phyloP scores from a whole-genome alignment of 768 basidiomycete genomes.

The Obba rivulosa region DNA sequence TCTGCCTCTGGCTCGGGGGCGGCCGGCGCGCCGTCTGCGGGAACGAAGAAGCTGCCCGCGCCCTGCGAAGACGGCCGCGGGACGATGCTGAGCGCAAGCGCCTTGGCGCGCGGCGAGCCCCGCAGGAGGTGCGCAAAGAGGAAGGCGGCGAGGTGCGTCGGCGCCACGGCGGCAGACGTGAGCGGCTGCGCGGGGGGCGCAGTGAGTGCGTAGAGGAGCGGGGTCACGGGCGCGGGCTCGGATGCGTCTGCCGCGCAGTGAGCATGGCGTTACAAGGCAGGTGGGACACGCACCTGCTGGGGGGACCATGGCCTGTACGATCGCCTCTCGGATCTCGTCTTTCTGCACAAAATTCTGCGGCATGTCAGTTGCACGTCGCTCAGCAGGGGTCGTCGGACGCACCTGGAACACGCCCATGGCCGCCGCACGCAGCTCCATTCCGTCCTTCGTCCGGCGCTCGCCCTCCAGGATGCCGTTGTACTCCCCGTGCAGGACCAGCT shows the following conservation, averaged over 20 bases:
- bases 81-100: constrained; percentile 56
- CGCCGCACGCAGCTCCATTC: constrained; percentile 67
- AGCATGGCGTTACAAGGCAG: neutral
- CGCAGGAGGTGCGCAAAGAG: constrained; percentile 79
- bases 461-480: constrained; percentile 61
- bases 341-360: constrained; percentile 69
- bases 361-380: constrained; percentile 5
- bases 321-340: constrained; percentile 64
- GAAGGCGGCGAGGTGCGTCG: constrained; percentile 69
- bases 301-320: constrained; percentile 71
- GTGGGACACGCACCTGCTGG: constrained; percentile 40
- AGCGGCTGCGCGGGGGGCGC: constrained; percentile 57
- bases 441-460: constrained; percentile 55
- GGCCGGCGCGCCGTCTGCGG: constrained; percentile 50
- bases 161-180: constrained; percentile 49
- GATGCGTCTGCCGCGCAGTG: too few relatives aligned
- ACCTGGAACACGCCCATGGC: constrained; percentile 86
- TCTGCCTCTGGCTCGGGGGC: constrained; percentile 30
- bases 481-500: constrained; percentile 83
- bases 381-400: too few relatives aligned
- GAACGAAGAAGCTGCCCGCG: constrained; percentile 57
- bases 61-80: constrained; percentile 37
- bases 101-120: constrained; percentile 58
- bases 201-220: constrained; percentile 65
- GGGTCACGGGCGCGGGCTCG: constrained; percentile 43